These are phyloP conservation scores for Solanum bulbocastanum DNA, from an alignment of 257 asterid genomes.

Conservation along the genomic window DNA sequence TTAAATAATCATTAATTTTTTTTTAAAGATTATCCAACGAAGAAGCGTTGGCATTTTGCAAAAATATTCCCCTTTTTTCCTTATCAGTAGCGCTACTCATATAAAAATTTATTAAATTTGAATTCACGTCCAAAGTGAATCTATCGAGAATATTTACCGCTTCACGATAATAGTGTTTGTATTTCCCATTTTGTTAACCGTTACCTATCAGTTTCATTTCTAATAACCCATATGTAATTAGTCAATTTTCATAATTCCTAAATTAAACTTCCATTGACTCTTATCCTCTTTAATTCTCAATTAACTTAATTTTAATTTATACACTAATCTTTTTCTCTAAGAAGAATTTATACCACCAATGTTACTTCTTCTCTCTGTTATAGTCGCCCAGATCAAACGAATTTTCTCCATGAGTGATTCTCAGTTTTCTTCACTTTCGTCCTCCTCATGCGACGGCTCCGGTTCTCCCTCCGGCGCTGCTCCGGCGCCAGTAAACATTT, in stretches of 20 bases:
- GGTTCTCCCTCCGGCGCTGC: not conserved
- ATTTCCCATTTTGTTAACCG: not conserved
- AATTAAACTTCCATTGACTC: not conserved
- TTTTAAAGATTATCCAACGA: not conserved
- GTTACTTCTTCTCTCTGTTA: not conserved
- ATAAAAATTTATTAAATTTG: too few species aligned
- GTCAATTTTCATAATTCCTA: not conserved
- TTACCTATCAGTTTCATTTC: not conserved
- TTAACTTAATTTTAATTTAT: not conserved
- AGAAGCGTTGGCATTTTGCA: not conserved
- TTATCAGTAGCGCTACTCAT: too few species aligned
- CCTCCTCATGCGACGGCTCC: slow-evolving; percentile 20
- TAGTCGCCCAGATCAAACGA: not conserved
- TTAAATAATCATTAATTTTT: not conserved
- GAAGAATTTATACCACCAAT: not conserved
- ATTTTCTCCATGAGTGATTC: slow-evolving; percentile 14
- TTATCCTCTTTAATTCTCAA: not conserved
- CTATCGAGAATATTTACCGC: too few species aligned
- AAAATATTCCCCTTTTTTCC: not conserved
- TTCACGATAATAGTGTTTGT: too few species aligned
- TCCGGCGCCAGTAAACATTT: not conserved
- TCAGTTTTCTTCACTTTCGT: slow-evolving; percentile 9
- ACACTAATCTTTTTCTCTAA: not conserved
- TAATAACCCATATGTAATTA: not conserved
- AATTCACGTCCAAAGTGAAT: fast-evolving